A percentile compares a stretch with the other conserved stretches of the same genome.
phyloP scores from a whole-genome alignment of 176 grass and related monocot genomes.

The Phoenix roebelenii region DNA sequence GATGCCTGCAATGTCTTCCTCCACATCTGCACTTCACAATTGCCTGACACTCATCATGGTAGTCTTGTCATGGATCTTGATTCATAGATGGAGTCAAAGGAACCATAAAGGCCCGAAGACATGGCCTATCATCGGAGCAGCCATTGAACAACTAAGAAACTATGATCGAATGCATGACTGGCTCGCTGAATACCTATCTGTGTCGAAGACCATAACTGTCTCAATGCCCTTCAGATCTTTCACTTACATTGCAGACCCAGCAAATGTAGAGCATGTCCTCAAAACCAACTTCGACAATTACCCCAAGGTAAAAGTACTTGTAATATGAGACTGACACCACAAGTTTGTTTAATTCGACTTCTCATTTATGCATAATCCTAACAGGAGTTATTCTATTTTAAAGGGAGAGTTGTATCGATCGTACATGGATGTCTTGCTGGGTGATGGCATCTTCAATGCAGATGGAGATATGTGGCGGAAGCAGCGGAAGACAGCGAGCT shows the following conservation, averaged over 20 bases:
- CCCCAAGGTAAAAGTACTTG: constrained; percentile 53
- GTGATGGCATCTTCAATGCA: constrained; percentile 87
- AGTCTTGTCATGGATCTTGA: constrained; percentile 48
- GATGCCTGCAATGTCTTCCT: constrained; percentile 5
- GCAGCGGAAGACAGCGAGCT: constrained; percentile 92
- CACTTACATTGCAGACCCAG: constrained; percentile 86
- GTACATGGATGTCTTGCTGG: constrained; percentile 87
- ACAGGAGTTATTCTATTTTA: not conserved
- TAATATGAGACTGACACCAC: too few species aligned
- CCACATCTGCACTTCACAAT: constrained; percentile 31
- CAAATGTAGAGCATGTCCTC: constrained; percentile 78
- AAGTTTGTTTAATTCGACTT: too few species aligned
- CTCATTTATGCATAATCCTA: too few species aligned
- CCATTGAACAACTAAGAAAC: constrained; percentile 78
- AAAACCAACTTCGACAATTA: constrained; percentile 95
- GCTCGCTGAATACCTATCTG: constrained; percentile 54
- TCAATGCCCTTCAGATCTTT: constrained; percentile 86
- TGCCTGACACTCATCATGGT: constrained; percentile 36
- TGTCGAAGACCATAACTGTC: constrained; percentile 51
- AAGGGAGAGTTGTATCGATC: constrained; percentile 65
- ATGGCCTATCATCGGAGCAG: constrained; percentile 72
- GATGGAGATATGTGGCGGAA: constrained; percentile 86
- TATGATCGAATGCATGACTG: constrained; percentile 92
- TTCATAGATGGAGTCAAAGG: constrained; percentile 63
- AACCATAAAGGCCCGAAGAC: constrained; percentile 57